Conservation (phyloP, 495 filamentous ascomycete species). For the Cryomyces antarcticus region DNA sequence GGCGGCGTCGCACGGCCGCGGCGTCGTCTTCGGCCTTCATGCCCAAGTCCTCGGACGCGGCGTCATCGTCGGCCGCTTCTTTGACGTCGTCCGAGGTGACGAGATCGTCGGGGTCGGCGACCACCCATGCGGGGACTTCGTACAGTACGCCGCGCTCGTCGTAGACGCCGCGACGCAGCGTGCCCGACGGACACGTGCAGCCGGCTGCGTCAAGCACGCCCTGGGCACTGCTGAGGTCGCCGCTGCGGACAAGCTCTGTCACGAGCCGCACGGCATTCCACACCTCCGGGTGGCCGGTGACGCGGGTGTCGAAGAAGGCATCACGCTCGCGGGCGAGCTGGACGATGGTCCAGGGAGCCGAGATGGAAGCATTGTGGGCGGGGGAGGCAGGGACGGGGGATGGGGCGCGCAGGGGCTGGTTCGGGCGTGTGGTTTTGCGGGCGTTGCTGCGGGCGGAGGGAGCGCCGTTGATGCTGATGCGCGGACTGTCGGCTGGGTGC, state of each 20-base stretch:
- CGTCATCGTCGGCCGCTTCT: slow-evolving; percentile 41
- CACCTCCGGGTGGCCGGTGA: slow-evolving; percentile 52
- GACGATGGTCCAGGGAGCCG: slow-evolving; percentile 26
- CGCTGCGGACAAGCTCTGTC: slow-evolving; percentile 38
- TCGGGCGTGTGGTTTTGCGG: slow-evolving; percentile 4
- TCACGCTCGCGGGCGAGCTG: slow-evolving; percentile 18
- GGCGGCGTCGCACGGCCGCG: slow-evolving; percentile 29
- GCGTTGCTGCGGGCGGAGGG: neutral
- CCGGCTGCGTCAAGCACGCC: slow-evolving; percentile 55
- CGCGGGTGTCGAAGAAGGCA: slow-evolving; percentile 44
- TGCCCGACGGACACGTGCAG: slow-evolving; percentile 52
- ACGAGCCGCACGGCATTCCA: slow-evolving; percentile 57
- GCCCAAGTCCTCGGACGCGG: slow-evolving; percentile 18
- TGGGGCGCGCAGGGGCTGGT: slow-evolving; percentile 3
- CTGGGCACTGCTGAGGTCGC: slow-evolving; percentile 53
- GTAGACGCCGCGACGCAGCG: slow-evolving; percentile 42
- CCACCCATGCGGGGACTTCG: slow-evolving; percentile 51
- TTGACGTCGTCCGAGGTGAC: slow-evolving; percentile 26
- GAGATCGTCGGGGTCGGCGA: slow-evolving; percentile 56
- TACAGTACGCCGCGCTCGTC: slow-evolving; percentile 63
- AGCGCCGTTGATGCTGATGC: neutral
- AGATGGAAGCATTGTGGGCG: slow-evolving; percentile 9
- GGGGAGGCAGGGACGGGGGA: slow-evolving; percentile 3
- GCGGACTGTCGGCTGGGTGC: slow-evolving; percentile 3
- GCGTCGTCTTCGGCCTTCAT: slow-evolving; percentile 19